Evolutionary conservation across 2,329 filamentous ascomycete species (phyloP).

Genomic region (Rutstroemia sp.): DNA sequence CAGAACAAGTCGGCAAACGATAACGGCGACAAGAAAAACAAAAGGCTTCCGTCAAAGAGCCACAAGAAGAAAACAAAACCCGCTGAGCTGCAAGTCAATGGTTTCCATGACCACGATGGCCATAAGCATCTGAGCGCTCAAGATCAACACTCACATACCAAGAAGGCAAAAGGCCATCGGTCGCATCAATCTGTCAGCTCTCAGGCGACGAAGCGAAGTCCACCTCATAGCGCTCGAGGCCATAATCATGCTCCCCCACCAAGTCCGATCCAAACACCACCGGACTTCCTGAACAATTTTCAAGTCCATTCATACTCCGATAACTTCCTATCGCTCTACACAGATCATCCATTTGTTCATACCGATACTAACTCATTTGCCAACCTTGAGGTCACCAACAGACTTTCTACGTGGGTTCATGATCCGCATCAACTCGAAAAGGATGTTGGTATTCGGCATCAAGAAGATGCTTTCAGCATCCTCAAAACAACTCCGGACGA

Average conservation of each 20-base stretch:
- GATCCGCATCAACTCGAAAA: constrained; percentile 61
- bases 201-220: constrained; percentile 53
- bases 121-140: constrained; percentile 40
- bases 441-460: constrained; percentile 45
- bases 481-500: constrained; percentile 28
- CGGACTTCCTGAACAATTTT: constrained; percentile 55
- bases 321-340: constrained; percentile 70
- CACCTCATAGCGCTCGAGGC: constrained; percentile 53
- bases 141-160: constrained; percentile 51
- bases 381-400: constrained; percentile 66
- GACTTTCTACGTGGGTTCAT: constrained; percentile 70
- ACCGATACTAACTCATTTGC: constrained; percentile 70
- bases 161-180: constrained; percentile 80
- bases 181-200: constrained; percentile 68
- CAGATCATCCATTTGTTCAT: constrained; percentile 50
- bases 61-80: constrained; percentile 87
- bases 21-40: constrained; percentile 59
- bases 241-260: constrained; percentile 51
- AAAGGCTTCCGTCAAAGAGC: constrained; percentile 69
- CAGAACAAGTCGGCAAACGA: constrained; percentile 40
- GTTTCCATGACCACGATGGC: constrained; percentile 48
- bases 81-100: constrained; percentile 57
- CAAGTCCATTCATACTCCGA: constrained; percentile 63
- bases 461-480: constrained; percentile 60
- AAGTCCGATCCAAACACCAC: constrained; percentile 72